Percentiles rank a stretch among this genome's conserved stretches.
These are phyloP conservation scores for Corymbia maculata DNA, from an alignment of 345 rosid genomes.

Conservation along the genomic window DNA sequence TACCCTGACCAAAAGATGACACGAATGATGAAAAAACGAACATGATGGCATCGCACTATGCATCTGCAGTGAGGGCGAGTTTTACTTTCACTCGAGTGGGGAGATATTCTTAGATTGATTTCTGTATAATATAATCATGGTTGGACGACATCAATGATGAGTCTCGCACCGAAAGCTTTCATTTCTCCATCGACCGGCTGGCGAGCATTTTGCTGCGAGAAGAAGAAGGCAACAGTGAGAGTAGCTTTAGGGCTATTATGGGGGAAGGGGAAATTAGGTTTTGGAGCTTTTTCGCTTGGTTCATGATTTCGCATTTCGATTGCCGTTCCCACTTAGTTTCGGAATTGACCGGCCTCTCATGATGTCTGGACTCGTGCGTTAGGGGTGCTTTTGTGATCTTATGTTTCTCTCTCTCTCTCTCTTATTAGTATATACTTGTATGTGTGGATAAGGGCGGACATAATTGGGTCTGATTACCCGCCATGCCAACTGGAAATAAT, in stretches of 20 bases:
- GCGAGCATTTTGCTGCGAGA: background rate
- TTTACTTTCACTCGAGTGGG: background rate
- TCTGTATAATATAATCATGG: background rate
- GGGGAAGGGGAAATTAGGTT: background rate
- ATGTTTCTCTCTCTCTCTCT: background rate
- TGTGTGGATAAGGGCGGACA: background rate
- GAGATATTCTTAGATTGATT: background rate
- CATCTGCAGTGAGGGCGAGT: background rate
- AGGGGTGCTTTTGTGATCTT: background rate
- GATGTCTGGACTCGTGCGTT: background rate
- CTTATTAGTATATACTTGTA: background rate
- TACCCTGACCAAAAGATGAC: background rate
- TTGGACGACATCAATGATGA: background rate
- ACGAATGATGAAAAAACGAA: background rate
- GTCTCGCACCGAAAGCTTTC: background rate
- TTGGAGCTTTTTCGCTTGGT: background rate
- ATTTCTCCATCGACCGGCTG: background rate
- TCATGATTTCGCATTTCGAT: background rate
- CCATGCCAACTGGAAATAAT: background rate
- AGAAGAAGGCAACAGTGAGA: background rate
- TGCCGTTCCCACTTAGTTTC: background rate
- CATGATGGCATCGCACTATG: background rate
- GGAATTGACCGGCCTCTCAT: background rate
- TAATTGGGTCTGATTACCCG: background rate
- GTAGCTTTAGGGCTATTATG: background rate